Base-by-base conservation (phyloP, 805 yeast genomes). In the Lipomyces sp. region DNA sequence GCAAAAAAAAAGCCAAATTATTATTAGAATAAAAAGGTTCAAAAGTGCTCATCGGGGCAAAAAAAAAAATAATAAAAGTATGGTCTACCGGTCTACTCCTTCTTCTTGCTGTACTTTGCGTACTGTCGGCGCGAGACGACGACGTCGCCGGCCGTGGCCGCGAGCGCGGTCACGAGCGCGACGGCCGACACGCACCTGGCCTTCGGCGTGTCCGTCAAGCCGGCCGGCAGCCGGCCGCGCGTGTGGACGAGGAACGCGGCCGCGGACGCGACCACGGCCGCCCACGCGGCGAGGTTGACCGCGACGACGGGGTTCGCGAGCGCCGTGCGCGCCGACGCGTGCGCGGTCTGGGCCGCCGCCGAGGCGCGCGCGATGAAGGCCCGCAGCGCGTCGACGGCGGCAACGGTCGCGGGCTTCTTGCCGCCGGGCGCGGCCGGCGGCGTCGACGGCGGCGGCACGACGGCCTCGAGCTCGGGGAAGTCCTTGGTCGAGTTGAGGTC, bases 251-350 rank as follows among this genome's bases (percentile, higher is more conserved):
- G n/a, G n/a, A n/a, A n/a, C n/a, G n/a, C n/a, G n/a, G n/a, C n/a
- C n/a, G n/a, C n/a, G n/a, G n/a, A n/a, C n/a, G n/a, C n/a, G n/a
- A n/a, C n/a, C n/a, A n/a, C n/a, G n/a, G n/a, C n/a, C 21, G 10
- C 23, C 23, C 38, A 19, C n/a, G 32, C 33, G 32, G 36, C 43
- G 39, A 26, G 14, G 37, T 21, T 32, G 36, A 34, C 22, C n/a
- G 37, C 26, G 16, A 49, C 53, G 14, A 49, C 45, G 13, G 53
- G 53, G 39, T 44, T 32, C 37, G 35, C 26, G 39, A 50, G 34
- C 43, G 42, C 34, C n/a, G 24, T 14, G 13, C 38, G 23, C 32
- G 18, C 31, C 2, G 29, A 26, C 10, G 29, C 6, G 29, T 24
- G 8, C 31, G 22, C 35, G 24, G 39, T 19, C 10, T 39, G 18